phyloP scores from a whole-genome alignment of 495 filamentous ascomycete genomes.

The Astrocystis sublimbata region DNA sequence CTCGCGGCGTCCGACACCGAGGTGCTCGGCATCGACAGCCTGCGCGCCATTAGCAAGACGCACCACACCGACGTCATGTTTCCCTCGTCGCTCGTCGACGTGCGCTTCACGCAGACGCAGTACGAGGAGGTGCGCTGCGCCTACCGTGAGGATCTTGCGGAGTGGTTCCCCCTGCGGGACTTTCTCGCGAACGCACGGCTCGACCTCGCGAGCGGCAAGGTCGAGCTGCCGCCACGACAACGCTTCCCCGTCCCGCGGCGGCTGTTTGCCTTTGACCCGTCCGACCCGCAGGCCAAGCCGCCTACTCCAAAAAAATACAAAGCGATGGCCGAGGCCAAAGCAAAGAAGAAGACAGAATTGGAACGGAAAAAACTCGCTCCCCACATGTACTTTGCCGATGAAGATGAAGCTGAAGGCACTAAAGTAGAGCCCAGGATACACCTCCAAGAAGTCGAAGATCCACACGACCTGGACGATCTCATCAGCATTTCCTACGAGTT shows the following conservation, averaged over 20 bases:
- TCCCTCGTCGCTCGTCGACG: constrained; percentile 40
- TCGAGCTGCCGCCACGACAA: constrained; percentile 39
- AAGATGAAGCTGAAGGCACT: no score
- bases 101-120: constrained; percentile 41
- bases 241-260: constrained; percentile 39
- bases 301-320: background rate
- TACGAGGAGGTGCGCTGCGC: constrained; percentile 28
- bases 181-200: constrained; percentile 43
- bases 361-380: background rate
- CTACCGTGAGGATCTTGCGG: constrained; percentile 19
- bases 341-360: background rate
- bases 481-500: constrained; percentile 47
- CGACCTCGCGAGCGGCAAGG: constrained; percentile 31
- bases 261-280: constrained; percentile 19
- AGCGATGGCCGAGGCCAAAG: background rate
- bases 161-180: constrained; percentile 30
- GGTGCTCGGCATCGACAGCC: constrained; percentile 21
- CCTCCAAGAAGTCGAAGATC: no score
- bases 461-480: constrained; percentile 17
- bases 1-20: constrained; percentile 33
- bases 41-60: constrained; percentile 24
- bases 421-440: no score
- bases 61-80: constrained; percentile 35
- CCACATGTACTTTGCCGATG: no score
- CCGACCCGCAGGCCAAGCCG: background rate